Percentiles rank a stretch among this genome's conserved stretches.
Conservation (phyloP, 495 filamentous ascomycete species). For the Elaphomyces granulatus region DNA sequence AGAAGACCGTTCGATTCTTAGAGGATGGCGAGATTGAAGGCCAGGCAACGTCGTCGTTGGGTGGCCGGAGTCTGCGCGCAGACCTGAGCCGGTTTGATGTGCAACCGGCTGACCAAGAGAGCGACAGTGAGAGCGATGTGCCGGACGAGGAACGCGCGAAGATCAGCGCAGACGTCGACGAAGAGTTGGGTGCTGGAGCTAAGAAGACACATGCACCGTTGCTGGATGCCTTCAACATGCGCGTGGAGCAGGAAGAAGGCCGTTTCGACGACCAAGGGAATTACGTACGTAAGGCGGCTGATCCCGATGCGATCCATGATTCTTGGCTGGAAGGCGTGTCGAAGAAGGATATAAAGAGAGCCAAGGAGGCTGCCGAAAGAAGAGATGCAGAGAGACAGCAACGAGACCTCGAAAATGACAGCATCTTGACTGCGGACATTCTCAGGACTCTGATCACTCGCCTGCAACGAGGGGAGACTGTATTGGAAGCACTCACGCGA, state of each 20-base stretch:
- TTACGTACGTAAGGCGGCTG: slow-evolving; percentile 74
- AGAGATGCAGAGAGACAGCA: slow-evolving; percentile 61
- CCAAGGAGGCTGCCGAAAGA: slow-evolving; percentile 76
- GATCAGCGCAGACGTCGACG: slow-evolving; percentile 56
- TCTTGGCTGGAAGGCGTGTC: slow-evolving; percentile 82
- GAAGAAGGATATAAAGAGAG: slow-evolving; percentile 82
- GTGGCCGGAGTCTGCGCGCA: slow-evolving; percentile 50
- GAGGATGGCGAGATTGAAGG: slow-evolving; percentile 69
- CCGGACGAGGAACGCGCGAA: slow-evolving; percentile 60
- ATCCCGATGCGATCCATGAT: slow-evolving; percentile 85
- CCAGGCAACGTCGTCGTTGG: slow-evolving; percentile 59
- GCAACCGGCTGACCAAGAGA: slow-evolving; percentile 31
- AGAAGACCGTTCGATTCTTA: slow-evolving; percentile 67
- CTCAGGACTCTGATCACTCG: slow-evolving; percentile 53
- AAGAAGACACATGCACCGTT: slow-evolving; percentile 93
- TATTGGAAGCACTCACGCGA: slow-evolving; percentile 74
- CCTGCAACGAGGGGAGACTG: slow-evolving; percentile 73
- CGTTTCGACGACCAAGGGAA: slow-evolving; percentile 83
- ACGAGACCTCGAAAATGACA: slow-evolving; percentile 56
- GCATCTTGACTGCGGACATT: slow-evolving; percentile 56
- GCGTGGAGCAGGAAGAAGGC: slow-evolving; percentile 79
- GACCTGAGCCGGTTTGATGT: slow-evolving; percentile 37
- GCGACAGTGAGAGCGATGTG: slow-evolving; percentile 51
- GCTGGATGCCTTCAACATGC: slow-evolving; percentile 94
- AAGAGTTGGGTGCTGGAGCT: slow-evolving; percentile 76